phyloP scores from a whole-genome alignment of 352 stramenopile species.

The Phytophthora niederhauseri region DNA sequence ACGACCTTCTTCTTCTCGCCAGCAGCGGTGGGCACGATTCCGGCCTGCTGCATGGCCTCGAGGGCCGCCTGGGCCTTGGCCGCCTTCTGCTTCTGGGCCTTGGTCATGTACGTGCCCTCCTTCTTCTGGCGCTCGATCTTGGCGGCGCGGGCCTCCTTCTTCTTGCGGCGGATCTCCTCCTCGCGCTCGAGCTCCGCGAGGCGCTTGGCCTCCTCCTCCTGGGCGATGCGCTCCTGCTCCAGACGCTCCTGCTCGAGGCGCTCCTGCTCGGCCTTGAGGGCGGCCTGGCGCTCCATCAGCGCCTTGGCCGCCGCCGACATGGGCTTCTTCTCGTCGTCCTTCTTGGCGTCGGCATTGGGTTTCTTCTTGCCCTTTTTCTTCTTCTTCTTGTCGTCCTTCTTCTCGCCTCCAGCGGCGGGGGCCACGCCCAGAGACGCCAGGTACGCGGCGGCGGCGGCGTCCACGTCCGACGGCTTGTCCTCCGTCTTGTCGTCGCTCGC shows the following conservation, averaged over 20 bases:
- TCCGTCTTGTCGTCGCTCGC: slow-evolving; percentile 18
- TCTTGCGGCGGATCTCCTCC: slow-evolving; percentile 78
- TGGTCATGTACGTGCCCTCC: slow-evolving; percentile 99
- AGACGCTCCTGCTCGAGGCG: slow-evolving; percentile 59
- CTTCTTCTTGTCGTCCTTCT: slow-evolving; percentile 87
- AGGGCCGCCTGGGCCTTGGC: slow-evolving; percentile 87
- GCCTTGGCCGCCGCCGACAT: slow-evolving; percentile 73
- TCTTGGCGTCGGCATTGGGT: slow-evolving; percentile 55
- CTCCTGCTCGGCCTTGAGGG: slow-evolving; percentile 77
- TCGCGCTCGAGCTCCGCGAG: slow-evolving; percentile 48
- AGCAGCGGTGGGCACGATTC: slow-evolving; percentile 72
- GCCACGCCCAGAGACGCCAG: slow-evolving; percentile 78
- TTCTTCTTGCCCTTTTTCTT: slow-evolving; percentile 90
- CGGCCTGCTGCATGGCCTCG: slow-evolving; percentile 93
- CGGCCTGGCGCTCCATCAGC: slow-evolving; percentile 76
- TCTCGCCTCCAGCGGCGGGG: slow-evolving; percentile 52
- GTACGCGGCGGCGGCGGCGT: slow-evolving; percentile 76
- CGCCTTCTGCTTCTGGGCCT: slow-evolving; percentile 96
- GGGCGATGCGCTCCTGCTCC: slow-evolving; percentile 66
- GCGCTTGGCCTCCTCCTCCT: slow-evolving; percentile 71
- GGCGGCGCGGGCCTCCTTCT: slow-evolving; percentile 82
- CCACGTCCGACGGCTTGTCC: slow-evolving; percentile 47
- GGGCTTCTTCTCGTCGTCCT: slow-evolving; percentile 75
- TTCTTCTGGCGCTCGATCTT: slow-evolving; percentile 96
- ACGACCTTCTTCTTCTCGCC: slow-evolving; percentile 92